A percentile compares a stretch with the other conserved stretches of the same genome.
phyloP scores from a whole-genome alignment of 2,329 filamentous ascomycete species.

The Talaromyces sp. region DNA sequence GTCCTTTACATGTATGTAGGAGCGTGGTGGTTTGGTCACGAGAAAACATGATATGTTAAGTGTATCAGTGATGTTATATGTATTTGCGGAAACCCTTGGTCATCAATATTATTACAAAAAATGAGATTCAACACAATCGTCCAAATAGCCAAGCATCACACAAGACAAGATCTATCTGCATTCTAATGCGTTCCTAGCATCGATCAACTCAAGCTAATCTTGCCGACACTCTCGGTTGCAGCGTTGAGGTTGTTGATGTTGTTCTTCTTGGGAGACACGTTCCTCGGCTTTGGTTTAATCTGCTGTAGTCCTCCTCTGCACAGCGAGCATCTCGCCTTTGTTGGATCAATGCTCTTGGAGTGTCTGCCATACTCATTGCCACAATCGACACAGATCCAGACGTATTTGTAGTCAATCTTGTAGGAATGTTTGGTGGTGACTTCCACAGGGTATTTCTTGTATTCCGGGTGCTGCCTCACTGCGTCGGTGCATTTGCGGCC shows the following conservation, averaged over 20 bases:
- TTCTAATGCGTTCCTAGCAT: background rate
- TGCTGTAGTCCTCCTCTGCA: conserved; percentile 69
- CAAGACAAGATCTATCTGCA: background rate
- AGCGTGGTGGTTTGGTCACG: too few species aligned
- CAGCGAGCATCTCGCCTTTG: conserved; percentile 65
- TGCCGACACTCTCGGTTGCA: conserved; percentile 1
- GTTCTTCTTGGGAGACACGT: conserved; percentile 6
- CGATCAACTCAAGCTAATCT: background rate
- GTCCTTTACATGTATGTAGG: too few species aligned
- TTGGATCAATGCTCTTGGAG: conserved; percentile 73
- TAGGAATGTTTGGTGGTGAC: conserved; percentile 91
- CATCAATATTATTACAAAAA: background rate
- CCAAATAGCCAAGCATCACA: background rate
- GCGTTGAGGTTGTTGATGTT: background rate
- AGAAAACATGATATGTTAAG: background rate
- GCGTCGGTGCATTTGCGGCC: conserved; percentile 32
- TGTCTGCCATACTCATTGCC: conserved; percentile 72
- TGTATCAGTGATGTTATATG: background rate
- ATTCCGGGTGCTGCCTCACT: conserved; percentile 46
- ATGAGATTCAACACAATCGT: background rate
- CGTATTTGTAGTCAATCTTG: conserved; percentile 84
- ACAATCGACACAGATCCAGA: conserved; percentile 73
- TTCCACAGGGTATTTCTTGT: conserved; percentile 54
- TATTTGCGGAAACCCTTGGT: background rate
- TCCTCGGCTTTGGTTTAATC: conserved; percentile 64